phyloP scores from a whole-genome alignment of 1,284 basidiomycete species.

The Cryptococcus amylolentus region DNA sequence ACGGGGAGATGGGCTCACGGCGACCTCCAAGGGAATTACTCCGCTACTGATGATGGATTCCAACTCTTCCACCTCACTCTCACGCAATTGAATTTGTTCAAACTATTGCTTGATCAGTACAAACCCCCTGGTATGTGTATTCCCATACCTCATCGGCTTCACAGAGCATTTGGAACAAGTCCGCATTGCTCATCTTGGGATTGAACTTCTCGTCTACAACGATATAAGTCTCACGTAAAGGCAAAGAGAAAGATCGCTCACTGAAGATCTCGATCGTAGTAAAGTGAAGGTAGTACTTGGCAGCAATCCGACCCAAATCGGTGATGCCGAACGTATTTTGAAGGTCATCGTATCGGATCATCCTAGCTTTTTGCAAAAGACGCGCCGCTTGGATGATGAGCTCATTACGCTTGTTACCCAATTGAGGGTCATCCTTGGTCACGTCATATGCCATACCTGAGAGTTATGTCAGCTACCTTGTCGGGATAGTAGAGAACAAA shows the following conservation, averaged over 20 bases:
- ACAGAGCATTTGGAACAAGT: slow-evolving; percentile 80
- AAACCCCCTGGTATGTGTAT: neutral
- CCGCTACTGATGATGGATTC: slow-evolving; percentile 61
- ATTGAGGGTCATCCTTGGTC: slow-evolving; percentile 68
- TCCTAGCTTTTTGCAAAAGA: slow-evolving; percentile 65
- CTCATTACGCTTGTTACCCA: slow-evolving; percentile 70
- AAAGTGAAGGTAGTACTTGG: slow-evolving; percentile 91
- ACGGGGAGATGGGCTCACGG: slow-evolving; percentile 21
- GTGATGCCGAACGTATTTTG: slow-evolving; percentile 69
- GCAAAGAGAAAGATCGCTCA: slow-evolving; percentile 15
- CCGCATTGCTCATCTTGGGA: slow-evolving; percentile 87
- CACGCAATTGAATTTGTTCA: slow-evolving; percentile 89
- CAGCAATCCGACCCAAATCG: slow-evolving; percentile 89
- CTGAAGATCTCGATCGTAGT: slow-evolving; percentile 85
- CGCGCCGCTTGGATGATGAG: slow-evolving; percentile 70
- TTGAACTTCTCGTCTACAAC: slow-evolving; percentile 63
- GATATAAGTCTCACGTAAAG: neutral
- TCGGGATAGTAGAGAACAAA: neutral
- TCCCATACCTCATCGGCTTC: slow-evolving; percentile 78
- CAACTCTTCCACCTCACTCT: slow-evolving; percentile 83
- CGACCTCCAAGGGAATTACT: slow-evolving; percentile 68
- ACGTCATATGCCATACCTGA: slow-evolving; percentile 75
- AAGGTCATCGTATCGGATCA: slow-evolving; percentile 73
- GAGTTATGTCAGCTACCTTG: neutral
- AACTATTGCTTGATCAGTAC: slow-evolving; percentile 59